phyloP scores from a whole-genome alignment of 2,329 filamentous ascomycete genomes.

The Talaromyces sp. region DNA sequence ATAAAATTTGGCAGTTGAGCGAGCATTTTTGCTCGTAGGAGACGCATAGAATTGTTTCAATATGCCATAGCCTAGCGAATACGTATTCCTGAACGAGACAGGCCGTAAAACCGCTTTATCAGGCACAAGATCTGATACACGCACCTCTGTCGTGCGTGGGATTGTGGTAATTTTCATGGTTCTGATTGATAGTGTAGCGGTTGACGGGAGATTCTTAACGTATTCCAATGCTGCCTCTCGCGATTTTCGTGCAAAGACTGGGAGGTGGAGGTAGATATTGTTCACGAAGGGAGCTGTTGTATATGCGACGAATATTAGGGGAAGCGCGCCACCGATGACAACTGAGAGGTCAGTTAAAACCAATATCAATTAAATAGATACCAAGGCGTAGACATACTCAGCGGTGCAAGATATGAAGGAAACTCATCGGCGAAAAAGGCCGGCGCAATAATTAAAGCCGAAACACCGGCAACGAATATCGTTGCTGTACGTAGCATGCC shows the following conservation, averaged over 20 bases:
- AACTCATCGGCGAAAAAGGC: constrained; percentile 46
- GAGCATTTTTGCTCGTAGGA: constrained; percentile 35
- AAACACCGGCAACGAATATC: constrained; percentile 63
- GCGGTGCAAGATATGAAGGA: constrained; percentile 39
- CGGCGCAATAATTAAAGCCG: constrained; percentile 60
- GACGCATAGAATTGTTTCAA: constrained; percentile 37
- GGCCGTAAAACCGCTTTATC: constrained; percentile 34
- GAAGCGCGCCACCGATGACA: constrained; percentile 56
- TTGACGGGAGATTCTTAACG: constrained; percentile 40
- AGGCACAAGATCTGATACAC: constrained; percentile 37
- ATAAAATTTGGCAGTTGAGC: constrained; percentile 35
- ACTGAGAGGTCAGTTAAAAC: constrained; percentile 39
- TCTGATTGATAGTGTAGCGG: constrained; percentile 40
- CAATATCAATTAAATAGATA: constrained; percentile 8
- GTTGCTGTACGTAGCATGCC: constrained; percentile 67
- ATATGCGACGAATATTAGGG: constrained; percentile 60
- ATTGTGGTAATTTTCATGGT: constrained; percentile 44
- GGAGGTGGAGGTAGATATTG: constrained; percentile 65
- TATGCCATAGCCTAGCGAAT: constrained; percentile 35
- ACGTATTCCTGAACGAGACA: constrained; percentile 37
- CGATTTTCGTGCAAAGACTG: constrained; percentile 59
- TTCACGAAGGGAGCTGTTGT: constrained; percentile 66
- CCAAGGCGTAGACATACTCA: constrained; percentile 26
- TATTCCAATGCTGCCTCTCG: constrained; percentile 44
- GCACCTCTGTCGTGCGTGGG: constrained; percentile 38